Conservation (phyloP, 2,329 filamentous ascomycete genomes). For the Diaporthe batatas region DNA sequence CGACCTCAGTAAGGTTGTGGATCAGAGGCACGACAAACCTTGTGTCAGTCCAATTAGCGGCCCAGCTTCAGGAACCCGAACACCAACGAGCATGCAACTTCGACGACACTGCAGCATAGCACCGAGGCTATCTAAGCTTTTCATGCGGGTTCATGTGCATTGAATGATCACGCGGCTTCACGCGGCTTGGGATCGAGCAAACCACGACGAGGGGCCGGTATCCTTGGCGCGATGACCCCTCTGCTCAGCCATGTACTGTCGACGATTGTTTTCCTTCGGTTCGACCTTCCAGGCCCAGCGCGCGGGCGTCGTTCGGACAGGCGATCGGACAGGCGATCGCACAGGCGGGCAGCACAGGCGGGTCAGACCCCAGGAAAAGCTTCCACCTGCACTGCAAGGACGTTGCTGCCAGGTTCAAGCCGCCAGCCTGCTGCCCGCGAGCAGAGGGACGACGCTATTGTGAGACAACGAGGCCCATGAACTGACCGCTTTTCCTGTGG, state of each 20-base stretch:
- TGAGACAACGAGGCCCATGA: slow-evolving; percentile 36
- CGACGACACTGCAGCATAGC: slow-evolving; percentile 34
- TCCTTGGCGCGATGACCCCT: slow-evolving; percentile 4
- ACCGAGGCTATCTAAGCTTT: slow-evolving; percentile 34
- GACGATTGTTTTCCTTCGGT: slow-evolving; percentile 4
- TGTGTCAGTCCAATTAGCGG: slow-evolving; percentile 35
- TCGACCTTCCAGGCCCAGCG: slow-evolving; percentile 6
- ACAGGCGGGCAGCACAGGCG: neutral
- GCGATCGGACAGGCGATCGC: no score
- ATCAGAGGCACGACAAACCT: slow-evolving; percentile 26
- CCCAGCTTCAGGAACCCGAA: slow-evolving; percentile 37
- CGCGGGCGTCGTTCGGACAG: neutral
- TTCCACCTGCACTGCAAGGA: slow-evolving; percentile 20
- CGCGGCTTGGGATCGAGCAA: slow-evolving; percentile 22
- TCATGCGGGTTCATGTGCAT: slow-evolving; percentile 34
- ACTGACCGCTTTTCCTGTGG: slow-evolving; percentile 37
- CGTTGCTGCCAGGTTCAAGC: slow-evolving; percentile 18
- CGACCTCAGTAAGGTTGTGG: slow-evolving; percentile 35
- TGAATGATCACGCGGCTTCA: slow-evolving; percentile 35
- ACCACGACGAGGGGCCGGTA: slow-evolving; percentile 3
- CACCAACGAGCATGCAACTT: slow-evolving; percentile 33
- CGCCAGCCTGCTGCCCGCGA: slow-evolving; percentile 13
- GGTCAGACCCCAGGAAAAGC: slow-evolving; percentile 1
- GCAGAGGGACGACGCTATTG: slow-evolving; percentile 21
- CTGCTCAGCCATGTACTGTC: slow-evolving; percentile 4